Evolutionary conservation across 345 rosid genomes (phyloP).

Genomic region (Eucalyptus regnans): DNA sequence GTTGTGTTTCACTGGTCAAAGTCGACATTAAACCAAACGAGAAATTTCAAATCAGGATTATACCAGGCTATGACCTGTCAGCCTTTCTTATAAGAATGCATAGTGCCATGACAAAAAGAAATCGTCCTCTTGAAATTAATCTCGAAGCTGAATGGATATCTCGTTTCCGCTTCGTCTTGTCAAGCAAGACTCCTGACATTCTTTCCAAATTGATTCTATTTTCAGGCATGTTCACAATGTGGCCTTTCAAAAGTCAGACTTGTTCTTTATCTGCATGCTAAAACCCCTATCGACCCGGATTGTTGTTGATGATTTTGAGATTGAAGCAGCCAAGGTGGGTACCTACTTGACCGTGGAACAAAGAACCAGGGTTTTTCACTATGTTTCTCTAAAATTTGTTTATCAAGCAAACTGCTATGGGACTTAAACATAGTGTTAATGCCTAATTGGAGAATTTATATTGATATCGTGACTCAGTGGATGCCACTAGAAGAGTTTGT

Average conservation of each 20-base stretch:
- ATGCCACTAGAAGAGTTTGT: slow-evolving; percentile 78
- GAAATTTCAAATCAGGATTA: not conserved
- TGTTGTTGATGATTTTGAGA: slow-evolving; percentile 52
- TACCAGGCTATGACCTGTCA: not conserved
- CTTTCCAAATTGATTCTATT: not conserved
- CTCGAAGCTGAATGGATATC: not conserved
- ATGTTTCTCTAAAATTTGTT: not conserved
- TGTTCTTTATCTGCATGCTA: slow-evolving; percentile 89
- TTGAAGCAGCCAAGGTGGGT: slow-evolving; percentile 78
- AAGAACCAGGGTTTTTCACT: not conserved
- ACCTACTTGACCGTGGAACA: not conserved
- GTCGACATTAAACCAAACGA: not conserved
- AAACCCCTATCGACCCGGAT: slow-evolving; percentile 56
- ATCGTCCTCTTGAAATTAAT: not conserved
- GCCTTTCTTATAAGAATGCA: not conserved
- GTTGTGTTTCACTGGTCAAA: not conserved
- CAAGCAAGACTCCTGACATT: not conserved
- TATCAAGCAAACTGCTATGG: not conserved
- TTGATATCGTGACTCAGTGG: slow-evolving; percentile 38
- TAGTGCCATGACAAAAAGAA: not conserved
- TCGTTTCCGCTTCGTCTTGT: not conserved
- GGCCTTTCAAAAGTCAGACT: slow-evolving; percentile 84
- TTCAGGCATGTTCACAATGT: slow-evolving; percentile 85
- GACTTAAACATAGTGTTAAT: not conserved
- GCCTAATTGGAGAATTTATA: not conserved